Evolutionary conservation across 345 rosid genomes (phyloP), one percentile per base, ranked within the genome.

Genomic region (Jatropha curcas): DNA sequence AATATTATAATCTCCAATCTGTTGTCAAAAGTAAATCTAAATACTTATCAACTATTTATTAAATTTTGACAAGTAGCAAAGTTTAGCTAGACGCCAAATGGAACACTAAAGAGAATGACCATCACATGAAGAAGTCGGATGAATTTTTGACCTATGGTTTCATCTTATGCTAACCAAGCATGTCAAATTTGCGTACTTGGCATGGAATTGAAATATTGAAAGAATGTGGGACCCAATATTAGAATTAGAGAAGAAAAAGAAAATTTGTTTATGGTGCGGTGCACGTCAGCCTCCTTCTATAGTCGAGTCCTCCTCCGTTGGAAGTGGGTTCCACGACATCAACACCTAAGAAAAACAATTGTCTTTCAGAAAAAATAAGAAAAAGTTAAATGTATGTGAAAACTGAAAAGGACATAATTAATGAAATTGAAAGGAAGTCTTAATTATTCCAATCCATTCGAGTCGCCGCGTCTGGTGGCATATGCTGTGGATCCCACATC

Each of bases 251-350:
- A 7, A 74, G 16, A 4, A 60, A 41, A 53, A 10, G 45, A 48
- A 50, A 41, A n/a, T 68, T 13, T 5, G 30, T 30, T 16, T 28
- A n/a, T 43, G 76, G 85, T 88, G 92, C 84, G 89, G 28, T 61
- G 85, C 91, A 78, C 90, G 90, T 84, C 89, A 85, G 85, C 82
- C 65, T 74, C 67, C 43, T 37, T 53, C 53, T n/a, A 20, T 25
- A 62, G 82, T 74, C 90, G n/a, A 62, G 82, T 74, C 90, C 84
- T 86, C 87, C 84, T 73, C 91, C 91, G 50, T 69, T 69, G 88
- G 89, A 87, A 81, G 91, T 89, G 91, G 86, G 86, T 84, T 87
- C 91, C 91, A 85, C 86, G 88, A 69, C 88, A 80, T 77, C 80
- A 79, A 50, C 80, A 68, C 75, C 45, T 22, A 11, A 1, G 25